Base-by-base conservation (phyloP, 129 eudicot genomes). In the Saposhnikovia divaricata region DNA sequence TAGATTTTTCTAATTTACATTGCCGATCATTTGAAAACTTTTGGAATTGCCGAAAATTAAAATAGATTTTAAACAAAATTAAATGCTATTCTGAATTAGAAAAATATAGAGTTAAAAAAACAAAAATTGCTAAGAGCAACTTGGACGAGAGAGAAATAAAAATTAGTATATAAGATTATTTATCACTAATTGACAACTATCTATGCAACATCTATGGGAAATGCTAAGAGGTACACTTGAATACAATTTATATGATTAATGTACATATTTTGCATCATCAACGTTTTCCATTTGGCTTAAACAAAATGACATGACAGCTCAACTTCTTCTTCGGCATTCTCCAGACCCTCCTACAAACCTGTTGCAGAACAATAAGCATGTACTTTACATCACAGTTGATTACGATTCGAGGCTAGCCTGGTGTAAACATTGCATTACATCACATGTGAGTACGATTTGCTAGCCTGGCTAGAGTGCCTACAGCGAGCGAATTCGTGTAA, bases 381-480 rank as follows among this genome's bases (percentile, higher is more conserved):
- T 51, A 45, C 13, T 40, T 45, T 45, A 9, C 13, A 45, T 9
- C 47, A 10, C 47, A 45, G 12, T 46, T 47, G 23, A 28, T 83
- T 77, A 77, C 82, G 78, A 40, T 76, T 61, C 82, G 15, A 46
- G 50, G 95, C 91, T 4, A 91, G 84, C 85, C 85, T 91, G 43
- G 95, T 93, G 15, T 46, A 19, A 51, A 18, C 23, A 14, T 3
- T 48, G 27, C 65, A n/a, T 59, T 66, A 27, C 73, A 68, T 81
- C 81, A 82, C 28, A 79, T 57, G 66, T 47, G 27, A 28, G 84
- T 80, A 78, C 82, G 80, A 40, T 76, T 61, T 84, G 95, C 93
- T 4, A 93, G 84, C 85, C 85, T 93, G 43, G 98, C 97, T 47
- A 93, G 92, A 45, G 85, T 86, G 25, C 95, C 98, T 16, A 91